Percentiles rank a stretch among this genome's conserved stretches.
Conservation (phyloP, 768 basidiomycete species). For the Coprinopsis sp. region DNA sequence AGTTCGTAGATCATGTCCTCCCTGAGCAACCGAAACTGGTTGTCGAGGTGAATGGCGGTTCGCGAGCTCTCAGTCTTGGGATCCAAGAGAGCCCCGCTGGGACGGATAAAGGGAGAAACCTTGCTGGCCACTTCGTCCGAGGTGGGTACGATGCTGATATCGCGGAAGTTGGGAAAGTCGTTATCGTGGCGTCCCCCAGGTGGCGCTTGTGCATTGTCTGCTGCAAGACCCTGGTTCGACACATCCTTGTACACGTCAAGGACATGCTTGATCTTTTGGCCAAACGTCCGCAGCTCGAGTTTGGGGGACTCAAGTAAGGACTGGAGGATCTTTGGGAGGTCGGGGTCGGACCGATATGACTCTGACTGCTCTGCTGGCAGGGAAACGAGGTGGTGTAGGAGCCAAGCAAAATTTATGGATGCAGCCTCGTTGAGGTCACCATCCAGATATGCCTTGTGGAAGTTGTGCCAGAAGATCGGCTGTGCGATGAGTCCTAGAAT, state of each 20-base stretch:
- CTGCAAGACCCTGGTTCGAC: neutral
- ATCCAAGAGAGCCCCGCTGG: conserved; percentile 39
- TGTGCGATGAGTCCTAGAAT: conserved; percentile 42
- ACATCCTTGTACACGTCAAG: conserved; percentile 7
- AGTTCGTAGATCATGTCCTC: conserved; percentile 61
- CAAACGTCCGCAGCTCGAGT: conserved; percentile 21
- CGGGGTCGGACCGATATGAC: conserved; percentile 35
- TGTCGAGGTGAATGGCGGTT: conserved; percentile 51
- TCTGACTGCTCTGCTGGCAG: conserved; percentile 30
- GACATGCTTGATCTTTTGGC: conserved; percentile 35
- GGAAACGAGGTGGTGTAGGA: conserved; percentile 44
- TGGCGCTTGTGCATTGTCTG: conserved; percentile 16
- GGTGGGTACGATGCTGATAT: conserved; percentile 61
- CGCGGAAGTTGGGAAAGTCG: conserved; percentile 55
- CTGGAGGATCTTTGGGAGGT: conserved; percentile 25
- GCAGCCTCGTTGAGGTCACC: conserved; percentile 28
- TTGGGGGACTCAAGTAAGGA: conserved; percentile 19
- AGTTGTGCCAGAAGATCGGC: conserved; percentile 45
- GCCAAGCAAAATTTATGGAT: conserved; percentile 39
- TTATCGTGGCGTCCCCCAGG: conserved; percentile 72
- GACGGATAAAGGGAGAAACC: conserved; percentile 45
- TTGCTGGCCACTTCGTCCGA: conserved; percentile 48
- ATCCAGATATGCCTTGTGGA: conserved; percentile 31
- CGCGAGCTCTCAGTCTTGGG: conserved; percentile 33
- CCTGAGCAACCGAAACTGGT: conserved; percentile 59